Base-by-base conservation (phyloP, 495 filamentous ascomycete species). In the Tuber indicum region DNA sequence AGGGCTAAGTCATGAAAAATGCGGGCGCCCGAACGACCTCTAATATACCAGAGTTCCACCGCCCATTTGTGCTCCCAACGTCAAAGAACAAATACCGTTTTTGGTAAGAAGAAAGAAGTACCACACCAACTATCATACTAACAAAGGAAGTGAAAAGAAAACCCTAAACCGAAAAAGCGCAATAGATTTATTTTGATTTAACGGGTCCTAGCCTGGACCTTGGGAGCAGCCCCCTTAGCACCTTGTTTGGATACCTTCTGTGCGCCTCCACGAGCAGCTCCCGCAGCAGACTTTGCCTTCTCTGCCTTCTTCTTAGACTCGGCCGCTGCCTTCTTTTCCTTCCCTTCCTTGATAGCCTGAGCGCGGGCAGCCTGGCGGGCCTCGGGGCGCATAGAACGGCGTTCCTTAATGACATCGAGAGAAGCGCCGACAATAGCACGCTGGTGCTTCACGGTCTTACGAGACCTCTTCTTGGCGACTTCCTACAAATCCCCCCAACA, bases 381-480 rank as follows among this genome's bases (percentile, higher is more conserved):
- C 88, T 98, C 96, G 79, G 96, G 96, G 82, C 96, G 93, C 88
- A 91, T 88, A 78, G 89, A 86, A 84, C 96, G 95, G 87, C 93
- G 93, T 91, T 99, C 96, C 91, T 98, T 99, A 90, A 99, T 98
- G 83, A 97, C 92, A 83, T 99, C 96, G 86, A 99, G 94, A 82
- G 94, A 96, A 83, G 94, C 94, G 90, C 96, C 96, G 85, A 98
- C 96, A 89, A 99, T 96, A 85, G 92, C 94, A 88, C 96, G 94
- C 90, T 99, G 96, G 86, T 91, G 87, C 92, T 99, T 99, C 88
- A 99, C 92, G 82, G 93, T 94, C 84, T 94, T 93, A 90, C 96
- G 96, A 80, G 94, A 94, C 85, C 96, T 94, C 91, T 98, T 98
- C 92, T 99, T 99, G 88, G 94, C 93, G 84, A 96, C 90, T 91